Percentiles rank a stretch among this genome's conserved stretches.
Evolutionary conservation across 345 rosid genomes (phyloP).

Genomic region (Rhodamnia rubescens): DNA sequence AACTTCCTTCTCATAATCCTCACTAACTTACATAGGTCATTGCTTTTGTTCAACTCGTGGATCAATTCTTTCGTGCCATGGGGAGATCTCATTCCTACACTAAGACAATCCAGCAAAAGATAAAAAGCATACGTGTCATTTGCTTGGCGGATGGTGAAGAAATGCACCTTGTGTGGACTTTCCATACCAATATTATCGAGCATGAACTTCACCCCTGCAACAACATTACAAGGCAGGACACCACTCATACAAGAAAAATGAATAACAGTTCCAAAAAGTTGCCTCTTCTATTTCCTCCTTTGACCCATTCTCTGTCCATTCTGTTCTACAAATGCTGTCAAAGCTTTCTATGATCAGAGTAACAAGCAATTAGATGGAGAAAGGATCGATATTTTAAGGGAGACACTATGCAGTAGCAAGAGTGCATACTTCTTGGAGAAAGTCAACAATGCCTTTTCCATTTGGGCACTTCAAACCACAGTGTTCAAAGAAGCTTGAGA

Average conservation of each 20-base stretch:
- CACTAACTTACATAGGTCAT: conserved; percentile 74
- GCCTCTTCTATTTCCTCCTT: conserved; percentile 47
- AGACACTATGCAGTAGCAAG: background rate
- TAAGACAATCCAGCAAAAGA: conserved; percentile 17
- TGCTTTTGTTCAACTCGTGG: conserved; percentile 71
- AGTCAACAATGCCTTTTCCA: no score
- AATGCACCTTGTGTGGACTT: conserved; percentile 32
- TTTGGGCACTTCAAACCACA: no score
- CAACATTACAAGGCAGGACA: background rate
- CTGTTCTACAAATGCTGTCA: no score
- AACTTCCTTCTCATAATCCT: conserved; percentile 66
- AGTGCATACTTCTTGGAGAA: no score
- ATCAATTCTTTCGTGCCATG: no score
- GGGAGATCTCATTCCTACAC: conserved; percentile 76
- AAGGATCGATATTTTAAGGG: background rate
- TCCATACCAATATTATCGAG: conserved; percentile 40
- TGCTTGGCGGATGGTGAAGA: conserved; percentile 60
- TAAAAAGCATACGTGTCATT: conserved; percentile 36
- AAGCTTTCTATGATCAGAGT: no score
- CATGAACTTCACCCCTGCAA: conserved; percentile 75
- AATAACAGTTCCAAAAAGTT: no score
- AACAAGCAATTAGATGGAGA: no score
- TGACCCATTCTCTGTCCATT: conserved; percentile 21
- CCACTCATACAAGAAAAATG: no score
- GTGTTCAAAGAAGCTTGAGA: no score